phyloP scores from a whole-genome alignment of 176 grass and related monocot genomes.

The Triticum urartu region DNA sequence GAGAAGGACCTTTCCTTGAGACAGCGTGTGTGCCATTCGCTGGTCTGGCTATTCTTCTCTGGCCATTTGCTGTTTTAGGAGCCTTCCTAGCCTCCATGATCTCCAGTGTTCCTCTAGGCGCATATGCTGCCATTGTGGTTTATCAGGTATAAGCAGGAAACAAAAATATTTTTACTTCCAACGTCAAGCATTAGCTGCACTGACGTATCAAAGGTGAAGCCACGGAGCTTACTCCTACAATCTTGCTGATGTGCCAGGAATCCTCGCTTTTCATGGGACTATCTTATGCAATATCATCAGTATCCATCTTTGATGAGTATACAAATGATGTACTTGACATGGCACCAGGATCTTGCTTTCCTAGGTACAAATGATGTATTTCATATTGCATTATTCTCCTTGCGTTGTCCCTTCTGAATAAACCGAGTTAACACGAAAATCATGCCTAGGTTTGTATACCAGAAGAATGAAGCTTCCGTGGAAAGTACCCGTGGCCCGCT shows the following conservation, averaged over 20 bases:
- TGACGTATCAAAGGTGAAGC: not conserved
- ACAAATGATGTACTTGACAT: conserved; percentile 96
- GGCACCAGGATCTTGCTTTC: conserved; percentile 96
- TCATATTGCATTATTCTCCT: not conserved
- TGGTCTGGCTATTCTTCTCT: conserved; percentile 91
- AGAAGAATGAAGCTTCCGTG: conserved; percentile 38
- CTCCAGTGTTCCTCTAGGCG: conserved; percentile 74
- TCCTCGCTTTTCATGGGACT: conserved; percentile 74
- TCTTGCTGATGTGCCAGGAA: conserved; percentile 59
- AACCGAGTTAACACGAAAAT: conserved; percentile 11
- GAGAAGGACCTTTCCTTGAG: conserved; percentile 93
- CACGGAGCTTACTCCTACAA: conserved; percentile 6
- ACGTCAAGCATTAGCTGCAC: conserved; percentile 19
- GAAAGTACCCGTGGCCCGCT: conserved; percentile 35
- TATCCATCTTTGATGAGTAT: conserved; percentile 92
- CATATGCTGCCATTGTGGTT: conserved; percentile 77
- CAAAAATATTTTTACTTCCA: not conserved
- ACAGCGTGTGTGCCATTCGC: conserved; percentile 92
- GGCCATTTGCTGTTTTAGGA: conserved; percentile 90
- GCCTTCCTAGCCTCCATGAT: conserved; percentile 64
- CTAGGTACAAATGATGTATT: conserved; percentile 45
- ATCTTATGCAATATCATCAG: conserved; percentile 68
- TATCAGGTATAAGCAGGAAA: conserved; percentile 65
- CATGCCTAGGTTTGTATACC: conserved; percentile 50
- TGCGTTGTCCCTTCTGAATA: conserved; percentile 4